Evolutionary conservation across 148 eudicot species (phyloP).

Genomic region (Tetragonia tetragonoides): DNA sequence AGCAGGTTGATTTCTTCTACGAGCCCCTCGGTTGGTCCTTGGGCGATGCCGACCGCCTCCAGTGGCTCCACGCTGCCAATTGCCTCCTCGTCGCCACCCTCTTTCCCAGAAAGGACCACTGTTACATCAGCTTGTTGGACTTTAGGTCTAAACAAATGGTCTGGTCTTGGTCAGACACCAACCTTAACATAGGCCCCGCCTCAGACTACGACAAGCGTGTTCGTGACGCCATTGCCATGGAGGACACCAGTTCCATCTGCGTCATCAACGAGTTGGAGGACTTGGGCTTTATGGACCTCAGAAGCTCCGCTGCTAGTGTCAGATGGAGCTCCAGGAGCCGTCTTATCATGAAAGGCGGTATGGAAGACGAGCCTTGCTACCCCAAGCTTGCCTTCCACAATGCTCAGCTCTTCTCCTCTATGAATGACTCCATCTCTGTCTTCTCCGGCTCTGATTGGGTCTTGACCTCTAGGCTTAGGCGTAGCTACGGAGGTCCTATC

Average conservation of each 20-base stretch:
- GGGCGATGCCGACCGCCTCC: slow-evolving; percentile 84
- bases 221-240: slow-evolving; percentile 80
- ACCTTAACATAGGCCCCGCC: slow-evolving; percentile 5
- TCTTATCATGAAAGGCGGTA: slow-evolving; percentile 49
- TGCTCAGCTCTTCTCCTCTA: slow-evolving; percentile 77
- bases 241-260: slow-evolving; percentile 57
- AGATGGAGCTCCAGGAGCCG: slow-evolving; percentile 86
- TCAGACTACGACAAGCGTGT: slow-evolving; percentile 60
- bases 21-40: slow-evolving; percentile 80
- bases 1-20: slow-evolving; percentile 78
- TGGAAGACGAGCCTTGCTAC: slow-evolving; percentile 68
- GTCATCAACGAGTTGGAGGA: slow-evolving; percentile 90
- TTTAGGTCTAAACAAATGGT: slow-evolving; percentile 67
- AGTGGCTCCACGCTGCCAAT: slow-evolving; percentile 62
- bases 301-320: slow-evolving; percentile 42
- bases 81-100: slow-evolving; percentile 76
- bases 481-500: slow-evolving; percentile 71
- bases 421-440: slow-evolving; percentile 79
- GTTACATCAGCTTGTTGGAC: slow-evolving; percentile 81
- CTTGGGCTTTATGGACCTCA: slow-evolving; percentile 82
- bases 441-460: slow-evolving; percentile 89
- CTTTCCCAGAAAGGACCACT: slow-evolving; percentile 78
- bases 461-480: slow-evolving; percentile 66
- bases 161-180: slow-evolving; percentile 78
- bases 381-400: slow-evolving; percentile 73